Evolutionary conservation across 2,329 filamentous ascomycete genomes (phyloP).

Genomic region (Neofusicoccum kwambonambiense): DNA sequence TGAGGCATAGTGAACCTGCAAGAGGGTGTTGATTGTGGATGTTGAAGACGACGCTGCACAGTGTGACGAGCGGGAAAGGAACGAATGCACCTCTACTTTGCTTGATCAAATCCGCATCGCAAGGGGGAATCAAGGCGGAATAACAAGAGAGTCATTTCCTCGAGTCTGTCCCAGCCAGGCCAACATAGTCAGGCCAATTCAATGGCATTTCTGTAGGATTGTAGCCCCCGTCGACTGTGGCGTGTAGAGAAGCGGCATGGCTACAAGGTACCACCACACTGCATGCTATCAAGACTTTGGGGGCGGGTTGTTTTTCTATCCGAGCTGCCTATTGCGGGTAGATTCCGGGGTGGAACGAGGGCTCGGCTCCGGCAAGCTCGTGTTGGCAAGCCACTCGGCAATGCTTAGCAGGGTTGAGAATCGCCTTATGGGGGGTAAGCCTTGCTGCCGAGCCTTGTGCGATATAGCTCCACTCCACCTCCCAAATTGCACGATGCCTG

Average conservation of each 20-base stretch:
- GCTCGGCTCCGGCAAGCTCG: background rate
- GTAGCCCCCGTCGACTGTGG: too few species aligned
- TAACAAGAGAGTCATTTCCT: too few species aligned
- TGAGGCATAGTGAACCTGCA: too few species aligned
- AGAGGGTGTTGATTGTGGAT: too few species aligned
- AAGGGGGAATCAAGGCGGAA: too few species aligned
- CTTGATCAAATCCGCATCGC: too few species aligned
- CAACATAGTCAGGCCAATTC: too few species aligned
- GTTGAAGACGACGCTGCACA: too few species aligned
- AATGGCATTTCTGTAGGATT: too few species aligned
- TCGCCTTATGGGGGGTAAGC: background rate
- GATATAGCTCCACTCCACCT: background rate
- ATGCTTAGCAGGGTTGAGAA: background rate
- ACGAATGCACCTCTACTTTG: too few species aligned
- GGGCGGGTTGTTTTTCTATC: background rate
- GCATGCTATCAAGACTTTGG: background rate
- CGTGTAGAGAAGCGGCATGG: background rate
- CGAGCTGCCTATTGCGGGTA: background rate
- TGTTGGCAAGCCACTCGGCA: background rate
- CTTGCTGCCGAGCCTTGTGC: background rate
- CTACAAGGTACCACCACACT: background rate
- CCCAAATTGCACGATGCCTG: background rate
- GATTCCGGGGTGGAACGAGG: background rate
- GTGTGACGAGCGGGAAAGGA: too few species aligned
- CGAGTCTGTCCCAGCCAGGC: too few species aligned